A percentile compares a stretch with the other conserved stretches of the same genome.
Evolutionary conservation across 805 yeast species (phyloP).

Genomic region (Wickerhamomyces hampshirensis): DNA sequence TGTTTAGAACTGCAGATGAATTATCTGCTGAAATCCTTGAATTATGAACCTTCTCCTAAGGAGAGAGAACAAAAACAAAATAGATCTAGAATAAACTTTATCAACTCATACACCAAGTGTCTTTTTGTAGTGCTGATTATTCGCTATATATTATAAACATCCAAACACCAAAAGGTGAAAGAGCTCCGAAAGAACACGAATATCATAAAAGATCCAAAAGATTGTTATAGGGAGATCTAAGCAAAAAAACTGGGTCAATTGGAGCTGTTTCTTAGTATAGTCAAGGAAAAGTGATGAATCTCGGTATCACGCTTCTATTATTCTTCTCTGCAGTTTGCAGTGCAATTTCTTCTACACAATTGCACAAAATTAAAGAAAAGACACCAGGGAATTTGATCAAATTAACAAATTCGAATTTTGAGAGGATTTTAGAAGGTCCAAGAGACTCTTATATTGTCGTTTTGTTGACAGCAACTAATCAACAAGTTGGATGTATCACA

Average conservation of each 20-base stretch:
- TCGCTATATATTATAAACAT: no score
- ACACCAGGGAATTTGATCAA: conserved; percentile 36
- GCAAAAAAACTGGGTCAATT: no score
- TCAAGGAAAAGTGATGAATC: no score
- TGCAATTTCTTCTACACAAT: conserved; percentile 16
- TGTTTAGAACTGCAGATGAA: conserved; percentile 5
- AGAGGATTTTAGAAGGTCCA: conserved; percentile 51
- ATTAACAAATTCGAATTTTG: conserved; percentile 58
- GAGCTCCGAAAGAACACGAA: no score
- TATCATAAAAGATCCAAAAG: no score
- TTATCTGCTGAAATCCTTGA: conserved; percentile 3
- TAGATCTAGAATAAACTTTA: no score
- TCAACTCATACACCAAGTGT: no score
- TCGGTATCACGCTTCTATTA: conserved; percentile 5
- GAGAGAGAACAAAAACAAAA: not conserved
- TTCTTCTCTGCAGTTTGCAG: conserved; percentile 5
- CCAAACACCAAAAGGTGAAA: no score
- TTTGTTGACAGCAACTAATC: conserved; percentile 67
- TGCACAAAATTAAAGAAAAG: conserved; percentile 24
- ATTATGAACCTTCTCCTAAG: not conserved
- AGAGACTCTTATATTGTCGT: conserved; percentile 67
- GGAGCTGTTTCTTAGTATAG: no score
- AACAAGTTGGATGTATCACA: conserved; percentile 69
- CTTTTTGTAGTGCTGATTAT: no score
- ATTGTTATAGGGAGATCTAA: no score